Base-by-base conservation (phyloP, 192 early-diverging fungal species). In the Thamnidium elegans region DNA sequence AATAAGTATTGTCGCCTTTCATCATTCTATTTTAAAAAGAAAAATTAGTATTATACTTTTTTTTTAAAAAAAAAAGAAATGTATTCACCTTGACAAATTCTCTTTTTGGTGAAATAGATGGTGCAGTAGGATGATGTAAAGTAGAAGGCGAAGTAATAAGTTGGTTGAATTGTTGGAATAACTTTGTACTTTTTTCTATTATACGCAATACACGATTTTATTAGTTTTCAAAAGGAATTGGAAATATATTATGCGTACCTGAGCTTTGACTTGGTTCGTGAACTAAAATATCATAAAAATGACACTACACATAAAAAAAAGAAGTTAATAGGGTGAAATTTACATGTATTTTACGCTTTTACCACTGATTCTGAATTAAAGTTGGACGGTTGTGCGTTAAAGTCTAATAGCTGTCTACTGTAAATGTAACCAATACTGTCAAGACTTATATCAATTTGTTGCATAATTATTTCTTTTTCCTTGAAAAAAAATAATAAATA, bases 1-100 rank as follows among this genome's bases (percentile, higher is more conserved):
- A 85, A 72, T 30, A 84, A 71, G 58, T 79, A 78, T 47, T 61
- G 65, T 53, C 81, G 74, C 51, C 75, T 77, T 62, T 73, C 68
- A 10, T 75, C 78, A 20, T 65, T 50, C 47, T 48, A 19, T 17
- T n/a, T n/a, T n/a, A n/a, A n/a, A n/a, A n/a, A n/a, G n/a, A n/a
- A n/a, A n/a, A n/a, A n/a, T 44, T 44, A 11, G 8, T 44, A 7
- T 43, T 43, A 15, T 46, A 15, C n/a, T 46, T 46, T 46, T 8
- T n/a, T n/a, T n/a, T n/a, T n/a, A n/a, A n/a, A n/a, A n/a, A n/a
- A n/a, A n/a, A n/a, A n/a, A n/a, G n/a, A n/a, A n/a, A n/a, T n/a
- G n/a, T n/a, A n/a, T n/a, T n/a, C n/a, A n/a, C n/a, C 55, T 56
- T 56, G 10, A 56, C 34, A 20, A 56, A 56, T 36, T 56, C 55